Base-by-base conservation (phyloP, 2,329 filamentous ascomycete genomes). In the Monosporascus sp. region DNA sequence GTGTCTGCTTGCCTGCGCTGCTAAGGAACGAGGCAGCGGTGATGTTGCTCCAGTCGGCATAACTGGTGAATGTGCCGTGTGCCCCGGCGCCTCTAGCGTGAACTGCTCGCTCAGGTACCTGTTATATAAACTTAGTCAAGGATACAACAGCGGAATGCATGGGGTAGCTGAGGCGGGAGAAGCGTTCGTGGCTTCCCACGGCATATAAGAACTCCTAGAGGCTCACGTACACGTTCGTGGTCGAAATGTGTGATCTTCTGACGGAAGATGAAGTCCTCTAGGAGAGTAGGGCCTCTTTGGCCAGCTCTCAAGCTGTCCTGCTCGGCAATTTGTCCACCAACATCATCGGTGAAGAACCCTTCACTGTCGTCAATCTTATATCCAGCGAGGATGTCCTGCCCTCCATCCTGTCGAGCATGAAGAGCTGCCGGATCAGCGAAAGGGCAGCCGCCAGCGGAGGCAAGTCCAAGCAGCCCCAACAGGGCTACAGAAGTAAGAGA, bases 281-380 rank as follows among this genome's bases (percentile, higher is more conserved):
- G 70, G 11, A 85, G 70, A 1, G 79, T 81, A 11, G 82, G 77
- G 2, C 82, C 82, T 45, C 86, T 76, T 7, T 79, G 75, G 2
- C 87, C 87, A n/a, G 79, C 85, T 61, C 78, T 85, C 38, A 90
- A 70, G 61, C 83, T 87, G 57, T 79, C 74, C 62, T 87, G 84
- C 31, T 90, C 87, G 47, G 75, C 75, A 41, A 90, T 85, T 0
- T 85, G 86, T 0, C 82, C 85, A 11, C 87, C 87, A 24, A 82
- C 81, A 63, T 89, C 87, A 28, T 80, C 81, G 1, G 86, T 90
- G 59, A 86, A 66, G 65, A 72, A 86, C 2, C 74, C 73, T 37
- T 78, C 65, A 46, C 73, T 74, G 58, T 86, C 83, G 54, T 85
- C 77, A 5, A 80, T 63, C 54, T 76, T 73, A 49, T 72, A 74